Evolutionary conservation across 2,329 filamentous ascomycete species (phyloP), one percentile per base, ranked within the genome.

Genomic region (Penicillium brasilianum): DNA sequence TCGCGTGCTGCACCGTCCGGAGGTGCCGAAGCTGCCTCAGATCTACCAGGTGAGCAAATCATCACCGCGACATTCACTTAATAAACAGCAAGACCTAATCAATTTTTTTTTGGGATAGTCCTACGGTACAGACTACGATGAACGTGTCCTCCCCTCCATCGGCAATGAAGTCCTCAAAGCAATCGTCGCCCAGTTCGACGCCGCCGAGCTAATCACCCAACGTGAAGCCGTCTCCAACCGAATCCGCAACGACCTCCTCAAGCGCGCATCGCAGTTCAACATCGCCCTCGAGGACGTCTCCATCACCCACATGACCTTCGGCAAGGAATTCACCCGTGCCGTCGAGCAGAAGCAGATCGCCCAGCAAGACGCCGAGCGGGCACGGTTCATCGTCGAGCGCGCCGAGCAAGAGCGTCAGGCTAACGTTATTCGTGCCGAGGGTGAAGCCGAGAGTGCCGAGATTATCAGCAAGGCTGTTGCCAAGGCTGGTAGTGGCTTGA

Each of bases 291-390:
- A 99, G 82, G 95, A 99, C 76, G 95, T 99, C 62, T 96, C 92
- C 76, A 99, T 99, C 80, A 99, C 95, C 64, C 95, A 99, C 86
- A 99, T 99, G 95, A 99, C 95, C 56, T 99, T 99, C 77, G 95
- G 95, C 71, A 94, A 94, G 80, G 95, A 99, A 81, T 99, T 99
- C 85, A 99, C 95, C 63, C 91, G 92, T 80, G 95, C 95, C 67
- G 95, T 99, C 73, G 95, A 99, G 84, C 95, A 99, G 87, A 99
- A 99, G 88, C 95, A 99, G 85, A 99, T 99, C 78, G 95, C 95
- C 58, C 95, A 99, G 83, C 95, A 99, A 82, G 95, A 99, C 76
- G 95, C 95, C 66, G 95, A 99, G 85, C 88, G 95, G 68, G 95
- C 95, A 52, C 88, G 95, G 69, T 99, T 99, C 84, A 96, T 99